Base-by-base conservation (phyloP, 176 grass and related monocot genomes). In the Leersia perrieri region DNA sequence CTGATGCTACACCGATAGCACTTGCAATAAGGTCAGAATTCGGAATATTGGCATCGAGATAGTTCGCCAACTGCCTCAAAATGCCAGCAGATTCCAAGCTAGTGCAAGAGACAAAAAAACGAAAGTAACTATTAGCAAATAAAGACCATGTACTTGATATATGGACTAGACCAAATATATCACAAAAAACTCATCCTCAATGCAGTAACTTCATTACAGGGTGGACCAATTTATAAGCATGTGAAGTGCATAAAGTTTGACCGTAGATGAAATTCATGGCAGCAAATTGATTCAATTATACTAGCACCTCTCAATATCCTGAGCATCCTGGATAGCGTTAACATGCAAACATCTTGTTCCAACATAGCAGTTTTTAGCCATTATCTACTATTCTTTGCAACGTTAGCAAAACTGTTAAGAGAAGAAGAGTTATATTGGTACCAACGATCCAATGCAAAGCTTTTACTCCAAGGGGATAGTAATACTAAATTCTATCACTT, bases 51-150 rank as follows among this genome's bases (percentile, higher is more conserved):
- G 92, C 86, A 88, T 98, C 95, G 63, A 98, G 90, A 85, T 93
- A 93, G 75, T 91, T 98, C 1, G 95, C 95, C 60, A 98, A 80
- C 78, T 98, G 88, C 86, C 88, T 90, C 70, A 98, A 82, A 30
- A 98, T 84, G 62, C 95, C 95, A 77, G 95, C 95, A 83, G 95
- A 89, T 87, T 98, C 95, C 90, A 98, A 86, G 87, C 95, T 98
- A 82, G 60, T 76, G 28, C 57, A 75, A 63, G 31, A 40, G n/a
- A 84, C 60, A 87, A 80, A 51, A 75, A 34, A 76, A 44, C 33
- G 49, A 58, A 58, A 87, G 57, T 41, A 80, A 63, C 11, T 70
- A 68, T 79, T 76, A 83, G 70, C 18, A 82, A 33, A 68, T 65
- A 18, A 88, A 7, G 20, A 78, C 11, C 25, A 77, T 77, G 34